phyloP scores from a whole-genome alignment of 371 early-diverging fungal species.

The Mortierella sp. region DNA sequence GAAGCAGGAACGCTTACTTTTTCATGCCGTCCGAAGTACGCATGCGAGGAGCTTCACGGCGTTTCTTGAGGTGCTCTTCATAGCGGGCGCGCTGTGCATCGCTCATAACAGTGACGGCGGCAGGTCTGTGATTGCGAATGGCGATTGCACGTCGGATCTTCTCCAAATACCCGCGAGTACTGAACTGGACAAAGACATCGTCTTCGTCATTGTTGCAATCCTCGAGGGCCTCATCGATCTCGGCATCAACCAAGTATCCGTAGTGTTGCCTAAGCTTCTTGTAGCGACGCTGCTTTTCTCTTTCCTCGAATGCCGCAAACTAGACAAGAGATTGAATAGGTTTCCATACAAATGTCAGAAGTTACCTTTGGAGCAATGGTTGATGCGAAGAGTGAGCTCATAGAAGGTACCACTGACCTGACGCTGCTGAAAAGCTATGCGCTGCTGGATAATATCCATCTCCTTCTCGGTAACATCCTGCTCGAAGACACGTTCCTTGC shows the following conservation, averaged over 20 bases:
- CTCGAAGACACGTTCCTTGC: constrained; percentile 88
- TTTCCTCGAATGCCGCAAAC: constrained; percentile 81
- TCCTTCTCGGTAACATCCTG: constrained; percentile 88
- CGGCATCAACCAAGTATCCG: constrained; percentile 80
- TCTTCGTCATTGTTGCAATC: constrained; percentile 87
- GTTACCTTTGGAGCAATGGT: too few species aligned
- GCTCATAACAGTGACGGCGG: constrained; percentile 64
- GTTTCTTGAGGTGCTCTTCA: constrained; percentile 82
- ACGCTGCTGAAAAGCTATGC: constrained; percentile 88
- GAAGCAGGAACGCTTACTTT: constrained; percentile 59
- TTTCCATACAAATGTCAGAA: too few species aligned
- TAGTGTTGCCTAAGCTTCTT: constrained; percentile 77
- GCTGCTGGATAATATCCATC: constrained; percentile 84
- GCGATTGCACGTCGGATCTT: constrained; percentile 80
- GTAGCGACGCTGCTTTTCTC: constrained; percentile 77
- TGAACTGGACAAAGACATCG: constrained; percentile 78
- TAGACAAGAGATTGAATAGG: constrained; percentile 26
- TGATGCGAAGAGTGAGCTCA: too few species aligned
- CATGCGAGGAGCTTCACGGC: constrained; percentile 81
- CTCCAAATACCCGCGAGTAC: constrained; percentile 74
- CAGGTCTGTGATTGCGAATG: constrained; percentile 55
- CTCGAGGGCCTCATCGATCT: constrained; percentile 81
- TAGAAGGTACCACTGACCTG: constrained; percentile 55
- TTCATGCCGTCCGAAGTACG: constrained; percentile 80
- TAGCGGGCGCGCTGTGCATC: constrained; percentile 84